phyloP scores from a whole-genome alignment of 441 rosid species.

The Lepidium campestre region DNA sequence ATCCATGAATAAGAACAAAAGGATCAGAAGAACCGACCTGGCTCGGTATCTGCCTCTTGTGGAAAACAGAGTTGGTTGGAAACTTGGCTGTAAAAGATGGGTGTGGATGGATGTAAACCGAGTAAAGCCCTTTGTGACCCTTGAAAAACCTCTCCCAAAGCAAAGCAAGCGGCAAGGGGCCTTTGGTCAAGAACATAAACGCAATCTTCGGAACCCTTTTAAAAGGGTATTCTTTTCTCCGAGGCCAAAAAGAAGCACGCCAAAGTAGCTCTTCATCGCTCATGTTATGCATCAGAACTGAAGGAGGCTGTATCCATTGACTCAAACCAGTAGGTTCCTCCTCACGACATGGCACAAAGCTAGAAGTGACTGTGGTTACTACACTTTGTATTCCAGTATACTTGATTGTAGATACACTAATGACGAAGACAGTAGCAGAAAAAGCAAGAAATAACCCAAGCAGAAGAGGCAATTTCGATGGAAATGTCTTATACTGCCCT shows the following conservation, averaged over 20 bases:
- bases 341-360: conserved; percentile 41
- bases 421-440: conserved; percentile 47
- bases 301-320: conserved; percentile 60
- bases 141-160: conserved; percentile 89
- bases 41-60: conserved; percentile 76
- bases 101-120: conserved; percentile 74
- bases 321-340: conserved; percentile 39
- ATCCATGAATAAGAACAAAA: neutral
- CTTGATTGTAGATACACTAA: conserved; percentile 65
- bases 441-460: conserved; percentile 53
- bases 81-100: conserved; percentile 57
- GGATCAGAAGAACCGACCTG: conserved; percentile 38
- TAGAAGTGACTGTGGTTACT: conserved; percentile 41
- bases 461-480: conserved; percentile 43
- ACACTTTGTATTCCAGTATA: conserved; percentile 49
- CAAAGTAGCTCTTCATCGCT: conserved; percentile 70
- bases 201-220: conserved; percentile 78
- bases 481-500: conserved; percentile 48
- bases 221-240: conserved; percentile 55
- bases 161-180: conserved; percentile 82
- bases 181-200: conserved; percentile 95
- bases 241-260: conserved; percentile 80
- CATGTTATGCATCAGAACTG: conserved; percentile 59
- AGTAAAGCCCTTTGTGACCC: conserved; percentile 65
- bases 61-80: conserved; percentile 56